These are phyloP conservation scores for Backusella australiensis DNA, from an alignment of 192 early-diverging fungal species.

Conservation along the genomic window DNA sequence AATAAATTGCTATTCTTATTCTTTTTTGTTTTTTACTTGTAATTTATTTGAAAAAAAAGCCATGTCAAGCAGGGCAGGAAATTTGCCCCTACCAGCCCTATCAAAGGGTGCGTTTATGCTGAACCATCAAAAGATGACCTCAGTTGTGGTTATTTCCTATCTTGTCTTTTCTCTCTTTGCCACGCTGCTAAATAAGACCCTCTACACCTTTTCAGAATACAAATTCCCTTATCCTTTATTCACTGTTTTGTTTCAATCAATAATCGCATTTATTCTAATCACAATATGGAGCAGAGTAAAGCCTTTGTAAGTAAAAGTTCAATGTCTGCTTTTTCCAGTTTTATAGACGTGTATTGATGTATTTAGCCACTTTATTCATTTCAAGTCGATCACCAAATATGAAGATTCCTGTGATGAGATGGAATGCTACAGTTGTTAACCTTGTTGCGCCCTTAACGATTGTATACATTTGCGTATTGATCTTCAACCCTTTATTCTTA, in stretches of 20 bases:
- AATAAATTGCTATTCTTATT: not conserved
- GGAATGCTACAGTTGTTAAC: conserved; percentile 40
- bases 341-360: conserved; percentile 20
- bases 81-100: not conserved
- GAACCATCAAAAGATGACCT: not conserved
- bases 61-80: not conserved
- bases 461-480: conserved; percentile 57
- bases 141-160: conserved; percentile 28
- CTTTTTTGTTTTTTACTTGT: not conserved
- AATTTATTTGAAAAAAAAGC: not conserved
- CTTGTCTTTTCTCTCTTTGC: conserved; percentile 52
- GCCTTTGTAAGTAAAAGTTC: conserved; percentile 36
- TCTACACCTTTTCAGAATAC: conserved; percentile 37
- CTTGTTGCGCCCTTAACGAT: conserved; percentile 50
- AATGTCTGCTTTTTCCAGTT: not conserved
- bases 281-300: conserved; percentile 44
- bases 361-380: conserved; percentile 34
- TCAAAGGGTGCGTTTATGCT: conserved; percentile 23
- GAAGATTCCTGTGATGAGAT: conserved; percentile 52
- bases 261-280: conserved; percentile 48
- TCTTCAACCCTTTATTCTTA: conserved; percentile 58
- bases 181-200: conserved; percentile 55
- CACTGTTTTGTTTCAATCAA: conserved; percentile 55
- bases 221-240: conserved; percentile 61
- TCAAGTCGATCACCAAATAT: not conserved